Conservation (phyloP, 768 basidiomycete genomes). For the Lyophyllum atratum region DNA sequence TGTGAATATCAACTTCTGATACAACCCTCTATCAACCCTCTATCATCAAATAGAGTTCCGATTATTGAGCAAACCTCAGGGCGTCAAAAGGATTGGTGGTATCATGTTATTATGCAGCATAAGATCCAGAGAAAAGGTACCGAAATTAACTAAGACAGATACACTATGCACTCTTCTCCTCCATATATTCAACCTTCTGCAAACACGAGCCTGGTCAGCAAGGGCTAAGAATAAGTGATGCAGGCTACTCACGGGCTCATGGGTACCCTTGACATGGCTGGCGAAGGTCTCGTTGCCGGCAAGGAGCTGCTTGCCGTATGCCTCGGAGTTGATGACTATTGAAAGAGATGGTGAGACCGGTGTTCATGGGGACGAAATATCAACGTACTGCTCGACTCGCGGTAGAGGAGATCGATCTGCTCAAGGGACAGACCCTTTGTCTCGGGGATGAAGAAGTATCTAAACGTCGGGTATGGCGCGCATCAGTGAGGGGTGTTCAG, state of each 20-base stretch:
- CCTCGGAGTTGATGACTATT: constrained; percentile 19
- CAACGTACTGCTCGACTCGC: constrained; percentile 20
- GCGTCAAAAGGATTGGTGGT: no score
- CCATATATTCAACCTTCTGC: constrained; percentile 5
- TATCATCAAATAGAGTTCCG: no score
- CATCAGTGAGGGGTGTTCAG: background rate
- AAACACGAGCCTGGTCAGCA: background rate
- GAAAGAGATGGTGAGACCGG: background rate
- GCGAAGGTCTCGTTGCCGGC: constrained; percentile 18
- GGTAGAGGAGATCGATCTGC: constrained; percentile 26
- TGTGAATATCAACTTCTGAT: background rate
- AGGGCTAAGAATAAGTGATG: background rate
- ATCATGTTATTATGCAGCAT: background rate
- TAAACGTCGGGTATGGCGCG: background rate
- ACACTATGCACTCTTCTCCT: constrained; percentile 10
- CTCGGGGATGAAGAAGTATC: constrained; percentile 26
- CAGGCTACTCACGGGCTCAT: background rate
- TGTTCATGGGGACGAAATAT: no score
- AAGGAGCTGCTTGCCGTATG: constrained; percentile 18
- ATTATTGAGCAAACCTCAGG: no score
- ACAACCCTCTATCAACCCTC: background rate
- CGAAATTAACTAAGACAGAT: background rate
- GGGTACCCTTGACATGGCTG: constrained; percentile 4
- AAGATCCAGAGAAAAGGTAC: background rate
- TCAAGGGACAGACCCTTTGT: constrained; percentile 27